These are phyloP conservation scores for Leccinum ochraceum DNA, from an alignment of 768 basidiomycete species.

Conservation along the genomic window DNA sequence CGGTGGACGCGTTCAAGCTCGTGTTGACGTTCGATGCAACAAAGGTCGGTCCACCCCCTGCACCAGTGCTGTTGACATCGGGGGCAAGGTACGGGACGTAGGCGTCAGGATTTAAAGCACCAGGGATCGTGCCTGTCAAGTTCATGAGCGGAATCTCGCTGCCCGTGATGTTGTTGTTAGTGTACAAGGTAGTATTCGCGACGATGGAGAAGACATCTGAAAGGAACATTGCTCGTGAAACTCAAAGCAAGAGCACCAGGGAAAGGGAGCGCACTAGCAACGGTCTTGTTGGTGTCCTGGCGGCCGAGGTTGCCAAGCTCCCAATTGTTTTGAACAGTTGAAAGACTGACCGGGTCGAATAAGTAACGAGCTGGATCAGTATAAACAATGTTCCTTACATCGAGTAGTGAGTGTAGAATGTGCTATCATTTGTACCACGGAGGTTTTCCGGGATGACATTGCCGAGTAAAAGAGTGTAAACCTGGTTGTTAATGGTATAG, in stretches of 20 bases:
- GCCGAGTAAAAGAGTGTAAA: constrained; percentile 48
- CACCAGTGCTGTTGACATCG: constrained; percentile 38
- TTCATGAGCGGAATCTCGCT: constrained; percentile 39
- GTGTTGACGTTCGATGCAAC: constrained; percentile 36
- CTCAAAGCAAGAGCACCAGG: neutral
- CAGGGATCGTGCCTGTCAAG: constrained; percentile 41
- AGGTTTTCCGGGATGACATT: constrained; percentile 44
- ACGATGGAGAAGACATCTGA: constrained; percentile 56
- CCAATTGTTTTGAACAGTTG: constrained; percentile 64
- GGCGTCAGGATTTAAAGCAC: constrained; percentile 41
- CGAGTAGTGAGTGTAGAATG: constrained; percentile 65
- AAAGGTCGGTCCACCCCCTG: constrained; percentile 45
- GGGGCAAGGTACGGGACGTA: constrained; percentile 51
- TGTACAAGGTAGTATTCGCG: constrained; percentile 46
- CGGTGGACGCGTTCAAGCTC: constrained; percentile 33
- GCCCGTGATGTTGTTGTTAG: constrained; percentile 35
- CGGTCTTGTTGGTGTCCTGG: constrained; percentile 50
- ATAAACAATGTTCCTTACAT: constrained; percentile 18
- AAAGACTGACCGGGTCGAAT: constrained; percentile 32
- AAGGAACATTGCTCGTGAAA: neutral
- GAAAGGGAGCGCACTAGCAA: constrained; percentile 15
- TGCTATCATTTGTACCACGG: constrained; percentile 47
- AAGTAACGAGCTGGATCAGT: neutral
- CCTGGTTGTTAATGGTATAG: constrained; percentile 44
- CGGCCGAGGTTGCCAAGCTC: constrained; percentile 59